Evolutionary conservation across 257 asterid species (phyloP), one percentile per base, ranked within the genome.

Genomic region (Paraleonurus japonicus): DNA sequence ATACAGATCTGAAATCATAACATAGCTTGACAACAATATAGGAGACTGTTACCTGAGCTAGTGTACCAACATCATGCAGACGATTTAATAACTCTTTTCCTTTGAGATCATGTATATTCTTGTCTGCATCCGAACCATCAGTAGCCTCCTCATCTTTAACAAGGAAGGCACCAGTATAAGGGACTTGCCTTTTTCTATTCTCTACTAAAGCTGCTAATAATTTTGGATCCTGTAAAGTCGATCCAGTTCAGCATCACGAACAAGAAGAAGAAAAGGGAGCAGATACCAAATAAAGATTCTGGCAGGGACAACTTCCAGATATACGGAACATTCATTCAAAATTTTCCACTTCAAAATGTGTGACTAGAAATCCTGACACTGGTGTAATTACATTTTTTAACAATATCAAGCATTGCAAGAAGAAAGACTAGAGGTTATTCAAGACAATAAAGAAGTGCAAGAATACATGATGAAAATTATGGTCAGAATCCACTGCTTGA

Each of bases 101-200:
- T 79, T 90, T 89, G 65, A 95, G 95, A 53, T 95, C 94, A 61
- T 75, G 69, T 23, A 85, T 76, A 75, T 80, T 82, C 79, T 87
- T 92, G 70, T 88, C 96, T 16, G 84, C 24, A 33, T 95, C 98
- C 35, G 97, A 84, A 57, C 90, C 91, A 51, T 95, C 97, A 47
- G 87, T 43, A 50, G 83, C 92, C 76, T 88, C 87, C 73, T 85
- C 97, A 2, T 95, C 98, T 85, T 92, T 95, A 51, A 95, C 47
- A 54, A 95, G 95, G 87, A 92, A 95, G 69, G 99, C 99, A 76
- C 99, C 99, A 24, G 98, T 92, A 78, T 87, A 95, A 75, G 99
- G 98, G 69, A 97, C 98, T 81, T 92, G 99, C 79, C 99, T 81
- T 79, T 87, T 92, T 75, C 88, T 88, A 80, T 90, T 88, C 80